phyloP scores from a whole-genome alignment of 2,329 filamentous ascomycete genomes.

The Xylaria sp. region DNA sequence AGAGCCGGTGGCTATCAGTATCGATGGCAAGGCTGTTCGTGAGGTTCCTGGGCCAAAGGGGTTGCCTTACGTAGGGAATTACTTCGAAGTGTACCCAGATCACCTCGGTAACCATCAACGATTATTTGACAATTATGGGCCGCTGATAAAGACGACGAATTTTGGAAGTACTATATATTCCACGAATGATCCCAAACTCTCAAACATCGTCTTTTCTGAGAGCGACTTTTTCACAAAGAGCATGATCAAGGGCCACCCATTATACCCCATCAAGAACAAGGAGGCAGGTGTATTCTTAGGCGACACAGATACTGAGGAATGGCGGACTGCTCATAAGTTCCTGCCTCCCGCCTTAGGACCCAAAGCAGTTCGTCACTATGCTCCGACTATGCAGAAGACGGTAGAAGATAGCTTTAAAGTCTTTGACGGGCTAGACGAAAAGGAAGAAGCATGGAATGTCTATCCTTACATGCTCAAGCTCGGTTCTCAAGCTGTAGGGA shows the following conservation, averaged over 20 bases:
- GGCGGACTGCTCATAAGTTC: constrained; percentile 69
- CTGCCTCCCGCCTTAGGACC: constrained; percentile 68
- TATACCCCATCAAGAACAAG: constrained; percentile 56
- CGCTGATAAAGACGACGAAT: constrained; percentile 63
- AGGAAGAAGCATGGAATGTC: constrained; percentile 60
- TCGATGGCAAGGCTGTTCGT: constrained; percentile 62
- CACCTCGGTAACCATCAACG: constrained; percentile 67
- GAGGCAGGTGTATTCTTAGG: constrained; percentile 59
- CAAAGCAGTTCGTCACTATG: constrained; percentile 70
- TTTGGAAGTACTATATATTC: constrained; percentile 62
- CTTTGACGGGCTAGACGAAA: constrained; percentile 62
- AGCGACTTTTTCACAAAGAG: constrained; percentile 65
- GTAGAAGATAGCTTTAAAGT: constrained; percentile 63
- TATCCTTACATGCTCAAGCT: constrained; percentile 64
- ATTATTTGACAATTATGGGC: constrained; percentile 64
- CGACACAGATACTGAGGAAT: constrained; percentile 64
- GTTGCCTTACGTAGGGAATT: constrained; percentile 63
- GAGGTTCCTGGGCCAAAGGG: constrained; percentile 62
- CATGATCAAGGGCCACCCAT: constrained; percentile 62
- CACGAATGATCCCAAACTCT: constrained; percentile 62
- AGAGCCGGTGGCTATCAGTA: constrained; percentile 55
- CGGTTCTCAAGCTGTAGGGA: constrained; percentile 58
- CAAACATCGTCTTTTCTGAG: constrained; percentile 60
- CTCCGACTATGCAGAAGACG: constrained; percentile 67
- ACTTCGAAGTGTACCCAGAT: constrained; percentile 66